Evolutionary conservation across 1,284 basidiomycete genomes (phyloP), one percentile per base, ranked within the genome.

Genomic region (Heterobasidion occidentale): DNA sequence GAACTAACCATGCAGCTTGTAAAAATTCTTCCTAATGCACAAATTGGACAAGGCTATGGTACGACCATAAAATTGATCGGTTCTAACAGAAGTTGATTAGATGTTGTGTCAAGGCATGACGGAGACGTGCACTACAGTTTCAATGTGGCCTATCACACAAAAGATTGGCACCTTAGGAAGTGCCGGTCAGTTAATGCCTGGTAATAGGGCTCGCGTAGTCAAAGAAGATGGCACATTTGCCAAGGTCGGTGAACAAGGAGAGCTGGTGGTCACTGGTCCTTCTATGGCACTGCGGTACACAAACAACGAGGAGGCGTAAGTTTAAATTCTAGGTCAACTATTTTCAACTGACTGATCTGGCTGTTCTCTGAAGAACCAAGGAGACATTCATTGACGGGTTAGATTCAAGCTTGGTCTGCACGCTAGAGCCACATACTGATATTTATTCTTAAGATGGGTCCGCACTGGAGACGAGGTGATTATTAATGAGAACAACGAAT

Each of bases 11-110:
- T 73, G 42, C 76, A 82, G 61, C 68, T 89, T 36, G 69, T 77
- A 47, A 69, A 75, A 38, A 65, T 84, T 44, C 68, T 91, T 14
- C 86, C 86, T 0, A 67, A 79, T 20, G 77, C 79, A 1, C 71
- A 76, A 50, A 78, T 89, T 53, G 84, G 83, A 9, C 86, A 89
- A 68, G 83, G 77, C 5, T 89, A 86, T 65, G 86, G 86, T 77
- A 33, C 5, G 51, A 9, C 6, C n/a, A 34, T 51, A 7, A 7
- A 14, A 14, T 34, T 8, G 8, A 2, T 20, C 1, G 8, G 48
- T 50, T 50, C 19, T 7, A 27, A 50, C 4, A 15, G 33, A 19
- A 8, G 6, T 27, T 27, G 33, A 20, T 9, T 9, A 7, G 9
- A 50, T 11, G 11, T 49, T 17, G 14, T 57, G 53, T 45, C 27